Conservation (phyloP, 192 early-diverging fungal species). For the Funneliformis mosseae region DNA sequence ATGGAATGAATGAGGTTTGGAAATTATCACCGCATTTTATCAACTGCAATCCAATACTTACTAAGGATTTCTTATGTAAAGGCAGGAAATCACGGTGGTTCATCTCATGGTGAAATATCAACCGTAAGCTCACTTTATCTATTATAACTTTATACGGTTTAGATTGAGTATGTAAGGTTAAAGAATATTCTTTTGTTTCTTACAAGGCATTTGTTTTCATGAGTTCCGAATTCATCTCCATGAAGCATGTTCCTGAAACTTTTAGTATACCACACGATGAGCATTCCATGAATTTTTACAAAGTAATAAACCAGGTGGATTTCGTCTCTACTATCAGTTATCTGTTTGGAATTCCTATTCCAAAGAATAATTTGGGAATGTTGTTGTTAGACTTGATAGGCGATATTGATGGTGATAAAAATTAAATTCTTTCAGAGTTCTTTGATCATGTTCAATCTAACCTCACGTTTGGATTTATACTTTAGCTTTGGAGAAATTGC, state of each 20-base stretch:
- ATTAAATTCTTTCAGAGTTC: not conserved
- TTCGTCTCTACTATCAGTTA: conserved; percentile 82
- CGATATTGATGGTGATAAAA: conserved; percentile 38
- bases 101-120: conserved; percentile 56
- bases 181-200: not conserved
- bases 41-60: not conserved
- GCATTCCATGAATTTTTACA: conserved; percentile 56
- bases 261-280: conserved; percentile 40
- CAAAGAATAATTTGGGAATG: conserved; percentile 90
- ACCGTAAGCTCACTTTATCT: conserved; percentile 41
- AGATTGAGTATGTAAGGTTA: not conserved
- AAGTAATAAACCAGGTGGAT: conserved; percentile 81
- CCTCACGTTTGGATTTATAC: not conserved
- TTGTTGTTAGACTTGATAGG: conserved; percentile 81
- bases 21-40: not conserved
- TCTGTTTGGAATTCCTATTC: conserved; percentile 85
- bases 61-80: conserved; percentile 12
- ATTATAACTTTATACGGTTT: not conserved
- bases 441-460: not conserved
- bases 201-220: conserved; percentile 50
- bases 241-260: conserved; percentile 37
- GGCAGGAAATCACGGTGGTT: conserved; percentile 63
- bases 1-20: conserved; percentile 80
- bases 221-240: conserved; percentile 47
- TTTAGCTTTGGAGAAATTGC: conserved; percentile 46